A percentile compares a stretch with the other conserved stretches of the same genome.
Evolutionary conservation across 495 filamentous ascomycete genomes (phyloP).

Genomic region (Talaromyces ruber): DNA sequence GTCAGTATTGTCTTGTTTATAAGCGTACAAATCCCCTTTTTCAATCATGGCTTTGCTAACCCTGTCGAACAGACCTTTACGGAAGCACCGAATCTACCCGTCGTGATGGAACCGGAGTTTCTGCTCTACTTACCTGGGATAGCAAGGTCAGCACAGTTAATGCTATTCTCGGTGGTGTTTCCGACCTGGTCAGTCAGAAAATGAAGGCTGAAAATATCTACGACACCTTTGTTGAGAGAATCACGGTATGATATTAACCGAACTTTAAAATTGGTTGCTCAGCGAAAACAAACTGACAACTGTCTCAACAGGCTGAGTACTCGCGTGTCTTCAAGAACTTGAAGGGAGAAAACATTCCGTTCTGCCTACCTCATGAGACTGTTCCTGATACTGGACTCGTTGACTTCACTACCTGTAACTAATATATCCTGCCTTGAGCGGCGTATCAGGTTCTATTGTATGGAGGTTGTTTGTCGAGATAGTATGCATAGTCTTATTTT

Average conservation of each 20-base stretch:
- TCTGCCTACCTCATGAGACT: constrained; percentile 18
- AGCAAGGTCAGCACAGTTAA: constrained; percentile 27
- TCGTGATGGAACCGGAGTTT: constrained; percentile 21
- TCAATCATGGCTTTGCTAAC: neutral
- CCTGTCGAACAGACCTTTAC: constrained; percentile 14
- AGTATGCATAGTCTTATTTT: neutral
- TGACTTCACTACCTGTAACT: constrained; percentile 19
- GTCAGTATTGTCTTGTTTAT: constrained; percentile 6
- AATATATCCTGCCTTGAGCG: neutral
- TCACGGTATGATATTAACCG: neutral
- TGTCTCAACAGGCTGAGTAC: constrained; percentile 16
- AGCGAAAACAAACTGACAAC: neutral
- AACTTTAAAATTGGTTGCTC: neutral
- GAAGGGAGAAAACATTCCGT: constrained; percentile 21
- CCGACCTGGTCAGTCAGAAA: constrained; percentile 16
- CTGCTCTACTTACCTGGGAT: constrained; percentile 25
- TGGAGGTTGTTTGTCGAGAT: neutral
- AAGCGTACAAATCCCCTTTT: neutral
- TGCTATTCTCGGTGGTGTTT: constrained; percentile 22
- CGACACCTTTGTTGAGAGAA: constrained; percentile 7
- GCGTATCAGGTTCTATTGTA: neutral
- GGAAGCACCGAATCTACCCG: constrained; percentile 26
- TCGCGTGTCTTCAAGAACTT: constrained; percentile 16
- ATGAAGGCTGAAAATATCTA: constrained; percentile 26
- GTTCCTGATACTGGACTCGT: constrained; percentile 16